phyloP scores from a whole-genome alignment of 139 green algal species.

The Trebouxia sp. region DNA sequence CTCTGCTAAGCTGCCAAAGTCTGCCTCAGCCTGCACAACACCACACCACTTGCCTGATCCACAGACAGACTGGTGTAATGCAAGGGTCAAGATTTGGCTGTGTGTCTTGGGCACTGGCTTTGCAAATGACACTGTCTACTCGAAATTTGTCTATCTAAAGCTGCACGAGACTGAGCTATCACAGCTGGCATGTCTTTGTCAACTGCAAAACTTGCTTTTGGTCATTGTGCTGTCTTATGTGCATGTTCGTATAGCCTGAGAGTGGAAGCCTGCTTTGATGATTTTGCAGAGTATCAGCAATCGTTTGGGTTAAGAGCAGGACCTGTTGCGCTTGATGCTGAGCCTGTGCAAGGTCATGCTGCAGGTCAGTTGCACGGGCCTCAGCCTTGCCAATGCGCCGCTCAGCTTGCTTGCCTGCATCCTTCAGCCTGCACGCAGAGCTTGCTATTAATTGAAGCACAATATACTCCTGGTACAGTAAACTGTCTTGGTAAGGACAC shows the following conservation, averaged over 20 bases:
- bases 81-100: background rate
- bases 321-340: slow-evolving; percentile 13
- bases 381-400: background rate
- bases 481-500: background rate
- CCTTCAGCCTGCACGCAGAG: slow-evolving; percentile 21
- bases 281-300: background rate
- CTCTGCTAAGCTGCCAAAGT: background rate
- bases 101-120: background rate
- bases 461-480: background rate
- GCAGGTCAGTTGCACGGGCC: slow-evolving; percentile 1
- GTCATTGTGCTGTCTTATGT: background rate
- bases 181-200: background rate
- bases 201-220: background rate
- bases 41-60: background rate
- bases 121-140: no score
- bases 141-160: no score
- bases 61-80: background rate
- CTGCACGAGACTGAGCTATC: no score
- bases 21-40: background rate
- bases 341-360: background rate
- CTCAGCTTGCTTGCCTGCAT: slow-evolving; percentile 3
- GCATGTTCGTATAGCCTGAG: background rate
- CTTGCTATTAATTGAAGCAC: no score
- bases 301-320: background rate
- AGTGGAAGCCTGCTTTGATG: background rate